A percentile compares a stretch with the other conserved stretches of the same genome.
phyloP scores from a whole-genome alignment of 345 rosid genomes.

The Sisymbrium altissimum region DNA sequence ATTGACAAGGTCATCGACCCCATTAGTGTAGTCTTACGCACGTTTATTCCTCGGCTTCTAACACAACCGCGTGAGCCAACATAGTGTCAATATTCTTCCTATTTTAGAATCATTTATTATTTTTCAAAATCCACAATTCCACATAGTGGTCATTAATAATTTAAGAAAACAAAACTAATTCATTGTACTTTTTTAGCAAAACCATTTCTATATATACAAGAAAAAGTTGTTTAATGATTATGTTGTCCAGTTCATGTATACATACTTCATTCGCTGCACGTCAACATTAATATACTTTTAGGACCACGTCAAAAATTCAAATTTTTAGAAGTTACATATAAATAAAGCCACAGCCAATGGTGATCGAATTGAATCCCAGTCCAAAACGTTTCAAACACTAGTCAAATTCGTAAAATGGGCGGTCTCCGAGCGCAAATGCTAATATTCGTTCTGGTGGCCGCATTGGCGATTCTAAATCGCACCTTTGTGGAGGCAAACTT shows the following conservation, averaged over 20 bases:
- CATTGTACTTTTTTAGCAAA: conserved; percentile 1
- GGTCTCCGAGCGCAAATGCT: conserved; percentile 20
- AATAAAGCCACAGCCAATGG: not conserved
- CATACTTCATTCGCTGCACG: conserved; percentile 26
- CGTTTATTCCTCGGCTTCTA: not conserved
- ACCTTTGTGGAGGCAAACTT: conserved; percentile 43
- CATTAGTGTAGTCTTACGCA: conserved; percentile 10
- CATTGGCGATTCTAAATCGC: conserved; percentile 37
- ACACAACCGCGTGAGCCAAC: conserved; percentile 22
- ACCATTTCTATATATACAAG: not conserved
- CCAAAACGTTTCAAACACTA: conserved; percentile 4
- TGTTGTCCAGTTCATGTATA: conserved; percentile 13
- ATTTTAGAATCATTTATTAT: not conserved
- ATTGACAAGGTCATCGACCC: no score
- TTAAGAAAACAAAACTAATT: not conserved
- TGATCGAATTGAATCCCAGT: not conserved
- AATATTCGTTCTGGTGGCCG: conserved; percentile 30
- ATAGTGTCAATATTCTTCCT: not conserved
- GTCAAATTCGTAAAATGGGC: conserved; percentile 46
- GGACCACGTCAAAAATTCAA: conserved; percentile 1
- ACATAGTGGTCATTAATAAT: not conserved
- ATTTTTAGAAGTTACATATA: conserved; percentile 1
- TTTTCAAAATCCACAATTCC: no score
- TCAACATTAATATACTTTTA: not conserved
- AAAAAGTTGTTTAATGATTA: not conserved